Evolutionary conservation across 2,329 filamentous ascomycete species (phyloP).

Genomic region (Arthroderma sp.): DNA sequence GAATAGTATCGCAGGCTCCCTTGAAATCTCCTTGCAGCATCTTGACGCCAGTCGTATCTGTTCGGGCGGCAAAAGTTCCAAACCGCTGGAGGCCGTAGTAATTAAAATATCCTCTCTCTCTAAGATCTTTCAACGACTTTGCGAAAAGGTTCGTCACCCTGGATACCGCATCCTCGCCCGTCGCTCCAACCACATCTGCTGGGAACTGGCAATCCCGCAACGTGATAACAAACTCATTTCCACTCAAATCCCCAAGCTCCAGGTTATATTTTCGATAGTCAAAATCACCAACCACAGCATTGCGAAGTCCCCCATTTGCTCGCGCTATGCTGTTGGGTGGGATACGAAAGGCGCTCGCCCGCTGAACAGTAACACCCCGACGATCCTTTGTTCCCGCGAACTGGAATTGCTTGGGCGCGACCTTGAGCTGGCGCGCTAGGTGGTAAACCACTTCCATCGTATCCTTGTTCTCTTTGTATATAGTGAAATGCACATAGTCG

Average conservation of each 20-base stretch:
- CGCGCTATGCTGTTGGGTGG: conserved; percentile 50
- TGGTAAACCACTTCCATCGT: conserved; percentile 82
- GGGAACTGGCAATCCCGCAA: conserved; percentile 69
- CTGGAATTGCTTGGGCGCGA: conserved; percentile 54
- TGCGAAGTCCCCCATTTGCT: conserved; percentile 48
- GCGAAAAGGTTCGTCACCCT: conserved; percentile 34
- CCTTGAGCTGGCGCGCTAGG: conserved; percentile 58
- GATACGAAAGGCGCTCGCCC: conserved; percentile 55
- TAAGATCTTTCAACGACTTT: conserved; percentile 53
- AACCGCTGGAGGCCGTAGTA: conserved; percentile 98
- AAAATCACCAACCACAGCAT: conserved; percentile 63
- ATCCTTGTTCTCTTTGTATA: conserved; percentile 95
- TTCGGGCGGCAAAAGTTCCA: conserved; percentile 74
- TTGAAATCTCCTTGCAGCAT: conserved; percentile 73
- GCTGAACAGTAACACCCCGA: conserved; percentile 72
- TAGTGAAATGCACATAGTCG: conserved; percentile 75
- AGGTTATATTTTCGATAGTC: conserved; percentile 59
- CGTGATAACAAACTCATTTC: conserved; percentile 89
- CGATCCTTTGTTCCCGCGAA: conserved; percentile 90
- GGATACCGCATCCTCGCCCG: conserved; percentile 28
- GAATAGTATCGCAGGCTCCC: conserved; percentile 62
- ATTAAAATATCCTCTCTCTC: conserved; percentile 76
- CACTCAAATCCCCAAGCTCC: conserved; percentile 67
- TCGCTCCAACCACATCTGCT: conserved; percentile 16
- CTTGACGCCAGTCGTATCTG: conserved; percentile 69